These are phyloP conservation scores for Dactylis glomerata DNA, from an alignment of 176 grass and related monocot genomes.

Conservation along the genomic window DNA sequence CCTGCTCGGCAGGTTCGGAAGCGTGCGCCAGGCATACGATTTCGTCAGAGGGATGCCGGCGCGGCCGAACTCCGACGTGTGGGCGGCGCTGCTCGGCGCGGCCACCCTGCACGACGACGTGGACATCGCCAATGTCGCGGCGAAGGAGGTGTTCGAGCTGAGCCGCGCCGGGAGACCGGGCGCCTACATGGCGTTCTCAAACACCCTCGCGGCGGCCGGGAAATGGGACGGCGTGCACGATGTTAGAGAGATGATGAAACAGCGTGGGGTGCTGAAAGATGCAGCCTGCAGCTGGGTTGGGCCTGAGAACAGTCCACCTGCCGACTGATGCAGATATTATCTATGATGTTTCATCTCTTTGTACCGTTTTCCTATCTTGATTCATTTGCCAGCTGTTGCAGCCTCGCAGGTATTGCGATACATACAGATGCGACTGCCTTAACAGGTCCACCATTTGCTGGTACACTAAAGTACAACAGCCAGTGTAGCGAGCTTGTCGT, in stretches of 20 bases:
- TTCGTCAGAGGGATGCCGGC: constrained; percentile 56
- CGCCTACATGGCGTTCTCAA: constrained; percentile 83
- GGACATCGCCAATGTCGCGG: constrained; percentile 53
- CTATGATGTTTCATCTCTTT: not conserved
- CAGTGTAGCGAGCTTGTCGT: not conserved
- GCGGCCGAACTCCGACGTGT: constrained; percentile 71
- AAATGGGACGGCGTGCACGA: constrained; percentile 66
- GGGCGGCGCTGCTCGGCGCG: constrained; percentile 67
- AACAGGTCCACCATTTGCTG: too few relatives aligned
- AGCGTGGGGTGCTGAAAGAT: constrained; percentile 57
- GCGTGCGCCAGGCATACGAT: constrained; percentile 44
- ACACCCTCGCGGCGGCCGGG: constrained; percentile 64
- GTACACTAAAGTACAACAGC: not conserved
- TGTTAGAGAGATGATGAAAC: constrained; percentile 72
- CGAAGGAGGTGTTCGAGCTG: constrained; percentile 64
- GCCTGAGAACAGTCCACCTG: not conserved
- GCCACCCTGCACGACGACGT: constrained; percentile 67
- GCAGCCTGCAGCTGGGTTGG: constrained; percentile 63
- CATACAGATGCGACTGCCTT: not conserved
- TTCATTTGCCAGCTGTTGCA: not conserved
- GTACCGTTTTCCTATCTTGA: not conserved
- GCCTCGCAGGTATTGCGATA: not conserved
- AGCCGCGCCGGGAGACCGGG: constrained; percentile 53
- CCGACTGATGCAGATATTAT: not conserved
- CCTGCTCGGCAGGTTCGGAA: constrained; percentile 66